Conservation (phyloP, 306 rosid genomes). For the Cicer chorassanicum region DNA sequence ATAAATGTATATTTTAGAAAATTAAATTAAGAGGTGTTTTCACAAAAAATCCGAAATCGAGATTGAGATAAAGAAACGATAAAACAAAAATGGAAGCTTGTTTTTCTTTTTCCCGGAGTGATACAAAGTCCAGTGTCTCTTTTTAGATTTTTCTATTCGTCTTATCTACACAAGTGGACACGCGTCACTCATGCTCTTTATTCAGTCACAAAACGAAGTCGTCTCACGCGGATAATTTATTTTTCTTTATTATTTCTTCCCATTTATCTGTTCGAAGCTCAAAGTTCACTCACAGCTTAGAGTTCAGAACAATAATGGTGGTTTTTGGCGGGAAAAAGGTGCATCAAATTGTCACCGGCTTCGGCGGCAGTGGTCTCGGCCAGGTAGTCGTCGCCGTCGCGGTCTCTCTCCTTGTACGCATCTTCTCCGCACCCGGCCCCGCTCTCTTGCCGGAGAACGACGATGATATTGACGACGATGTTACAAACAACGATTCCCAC, state of each 20-base stretch:
- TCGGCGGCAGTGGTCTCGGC: slow-evolving; percentile 71
- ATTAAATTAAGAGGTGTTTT: too few relatives aligned
- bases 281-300: slow-evolving; percentile 2
- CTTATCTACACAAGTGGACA: slow-evolving; percentile 67
- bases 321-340: slow-evolving; percentile 69
- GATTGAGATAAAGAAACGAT: neutral
- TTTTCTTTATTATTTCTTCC: neutral
- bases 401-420: slow-evolving; percentile 69
- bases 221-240: slow-evolving; percentile 10
- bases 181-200: slow-evolving; percentile 53
- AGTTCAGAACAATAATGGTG: slow-evolving; percentile 50
- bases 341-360: slow-evolving; percentile 57
- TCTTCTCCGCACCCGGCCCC: slow-evolving; percentile 76
- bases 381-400: slow-evolving; percentile 77
- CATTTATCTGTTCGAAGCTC: neutral
- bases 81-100: neutral
- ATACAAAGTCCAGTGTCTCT: neutral
- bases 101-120: neutral
- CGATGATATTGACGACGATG: slow-evolving; percentile 45
- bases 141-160: slow-evolving; percentile 20
- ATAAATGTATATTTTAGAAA: too few relatives aligned
- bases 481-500: slow-evolving; percentile 40
- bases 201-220: slow-evolving; percentile 39
- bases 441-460: slow-evolving; percentile 60
- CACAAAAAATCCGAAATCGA: too few relatives aligned